Conservation (phyloP, 768 basidiomycete species). For the Termitomyces heimii region DNA sequence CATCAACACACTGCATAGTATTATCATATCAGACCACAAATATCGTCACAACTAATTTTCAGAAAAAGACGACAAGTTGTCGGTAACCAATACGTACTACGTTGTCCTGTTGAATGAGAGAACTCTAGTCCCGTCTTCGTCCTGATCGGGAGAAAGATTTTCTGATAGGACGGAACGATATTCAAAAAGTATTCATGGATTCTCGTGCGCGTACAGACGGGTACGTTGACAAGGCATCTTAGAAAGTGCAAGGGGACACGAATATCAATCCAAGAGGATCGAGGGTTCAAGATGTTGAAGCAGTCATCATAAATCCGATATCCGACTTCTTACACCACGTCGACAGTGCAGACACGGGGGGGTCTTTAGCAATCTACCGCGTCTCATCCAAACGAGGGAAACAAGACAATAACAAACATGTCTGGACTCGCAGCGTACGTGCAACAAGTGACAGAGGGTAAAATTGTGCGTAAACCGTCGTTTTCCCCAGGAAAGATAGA, state of each 20-base stretch:
- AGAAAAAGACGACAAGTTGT: neutral
- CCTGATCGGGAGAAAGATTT: too few species aligned
- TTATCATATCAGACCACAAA: neutral
- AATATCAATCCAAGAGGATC: too few species aligned
- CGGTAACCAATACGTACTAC: neutral
- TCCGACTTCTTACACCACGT: neutral
- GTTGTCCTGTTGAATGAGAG: neutral
- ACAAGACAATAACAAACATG: neutral
- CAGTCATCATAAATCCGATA: neutral
- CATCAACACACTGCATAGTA: neutral
- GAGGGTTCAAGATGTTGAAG: too few species aligned
- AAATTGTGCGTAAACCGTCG: slow-evolving; percentile 28
- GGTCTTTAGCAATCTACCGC: neutral
- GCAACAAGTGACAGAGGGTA: slow-evolving; percentile 31
- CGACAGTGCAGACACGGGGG: neutral
- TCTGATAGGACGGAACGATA: too few species aligned
- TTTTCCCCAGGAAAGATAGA: neutral
- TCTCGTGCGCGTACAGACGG: too few species aligned
- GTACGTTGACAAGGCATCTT: too few species aligned
- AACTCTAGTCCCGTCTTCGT: too few species aligned
- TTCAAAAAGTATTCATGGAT: too few species aligned
- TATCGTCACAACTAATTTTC: neutral
- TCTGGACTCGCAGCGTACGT: slow-evolving; percentile 10
- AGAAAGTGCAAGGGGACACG: too few species aligned
- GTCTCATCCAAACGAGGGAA: neutral